These are phyloP conservation scores for Podospora australis DNA, from an alignment of 495 filamentous ascomycete genomes.

Conservation along the genomic window DNA sequence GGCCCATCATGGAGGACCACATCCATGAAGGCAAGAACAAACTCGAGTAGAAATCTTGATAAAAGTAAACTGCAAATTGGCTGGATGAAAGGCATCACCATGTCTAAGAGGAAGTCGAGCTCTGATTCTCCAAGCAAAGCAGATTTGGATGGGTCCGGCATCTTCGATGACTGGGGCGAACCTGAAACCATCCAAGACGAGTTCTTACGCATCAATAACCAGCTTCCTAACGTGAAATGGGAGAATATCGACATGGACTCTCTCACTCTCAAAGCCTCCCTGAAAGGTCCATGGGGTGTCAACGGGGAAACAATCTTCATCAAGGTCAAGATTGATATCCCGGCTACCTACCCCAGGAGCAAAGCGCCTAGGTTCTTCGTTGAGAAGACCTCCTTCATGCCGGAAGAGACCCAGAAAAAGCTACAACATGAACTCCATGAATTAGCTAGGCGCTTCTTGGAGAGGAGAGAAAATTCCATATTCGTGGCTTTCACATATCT, in stretches of 20 bases:
- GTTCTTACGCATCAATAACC: constrained; percentile 74
- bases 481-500: constrained; percentile 78
- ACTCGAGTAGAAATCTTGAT: constrained; percentile 54
- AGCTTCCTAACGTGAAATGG: constrained; percentile 77
- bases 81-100: constrained; percentile 93
- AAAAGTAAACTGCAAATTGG: constrained; percentile 55
- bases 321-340: constrained; percentile 74
- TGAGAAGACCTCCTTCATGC: constrained; percentile 73
- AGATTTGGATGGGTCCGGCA: too few species aligned
- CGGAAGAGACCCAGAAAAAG: constrained; percentile 57
- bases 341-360: constrained; percentile 64
- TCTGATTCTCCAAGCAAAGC: constrained; percentile 35
- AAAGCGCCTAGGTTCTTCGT: constrained; percentile 61
- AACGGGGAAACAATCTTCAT: constrained; percentile 67
- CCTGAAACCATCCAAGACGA: constrained; percentile 81
- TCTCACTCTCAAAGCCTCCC: constrained; percentile 63
- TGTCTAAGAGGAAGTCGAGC: constrained; percentile 51
- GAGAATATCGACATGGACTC: constrained; percentile 78
- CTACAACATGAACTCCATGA: constrained; percentile 61
- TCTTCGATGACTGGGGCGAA: constrained; percentile 60
- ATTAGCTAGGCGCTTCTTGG: constrained; percentile 62
- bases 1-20: constrained; percentile 41
- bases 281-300: constrained; percentile 81
- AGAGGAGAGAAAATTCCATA: constrained; percentile 67
- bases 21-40: constrained; percentile 59